These are phyloP conservation scores for Penicillium oxalicum DNA, from an alignment of 2,329 filamentous ascomycete genomes.

Conservation along the genomic window DNA sequence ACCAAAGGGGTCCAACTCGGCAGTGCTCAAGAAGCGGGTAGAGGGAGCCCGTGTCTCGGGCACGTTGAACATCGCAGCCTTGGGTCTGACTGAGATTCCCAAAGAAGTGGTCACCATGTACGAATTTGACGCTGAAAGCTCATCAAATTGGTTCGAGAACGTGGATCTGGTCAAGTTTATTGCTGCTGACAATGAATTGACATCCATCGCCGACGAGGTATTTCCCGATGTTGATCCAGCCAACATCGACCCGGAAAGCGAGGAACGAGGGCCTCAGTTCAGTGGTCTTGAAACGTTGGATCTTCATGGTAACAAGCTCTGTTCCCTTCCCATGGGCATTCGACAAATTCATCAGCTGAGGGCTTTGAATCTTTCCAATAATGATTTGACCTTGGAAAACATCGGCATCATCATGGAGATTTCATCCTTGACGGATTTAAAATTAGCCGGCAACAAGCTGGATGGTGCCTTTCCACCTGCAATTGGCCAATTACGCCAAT, in stretches of 20 bases:
- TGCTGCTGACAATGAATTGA: constrained; percentile 84
- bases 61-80: constrained; percentile 78
- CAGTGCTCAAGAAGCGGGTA: constrained; percentile 67
- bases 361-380: constrained; percentile 77
- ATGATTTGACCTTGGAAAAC: constrained; percentile 66
- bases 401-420: constrained; percentile 72
- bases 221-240: constrained; percentile 67
- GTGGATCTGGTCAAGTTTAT: constrained; percentile 81
- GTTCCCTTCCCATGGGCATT: constrained; percentile 67
- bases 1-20: constrained; percentile 54
- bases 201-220: constrained; percentile 62
- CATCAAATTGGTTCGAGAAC: constrained; percentile 78
- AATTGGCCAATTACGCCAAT: constrained; percentile 58
- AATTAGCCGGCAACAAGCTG: constrained; percentile 70
- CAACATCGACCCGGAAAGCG: constrained; percentile 58
- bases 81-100: constrained; percentile 74
- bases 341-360: constrained; percentile 68
- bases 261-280: constrained; percentile 68
- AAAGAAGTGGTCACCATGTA: constrained; percentile 86
- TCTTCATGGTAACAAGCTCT: constrained; percentile 76
- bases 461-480: constrained; percentile 60
- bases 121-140: constrained; percentile 61
- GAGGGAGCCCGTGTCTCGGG: constrained; percentile 69
- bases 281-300: constrained; percentile 74
- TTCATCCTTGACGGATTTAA: constrained; percentile 66